Conservation (phyloP, 2,329 filamentous ascomycete genomes). For the Blumeriella jaapii region DNA sequence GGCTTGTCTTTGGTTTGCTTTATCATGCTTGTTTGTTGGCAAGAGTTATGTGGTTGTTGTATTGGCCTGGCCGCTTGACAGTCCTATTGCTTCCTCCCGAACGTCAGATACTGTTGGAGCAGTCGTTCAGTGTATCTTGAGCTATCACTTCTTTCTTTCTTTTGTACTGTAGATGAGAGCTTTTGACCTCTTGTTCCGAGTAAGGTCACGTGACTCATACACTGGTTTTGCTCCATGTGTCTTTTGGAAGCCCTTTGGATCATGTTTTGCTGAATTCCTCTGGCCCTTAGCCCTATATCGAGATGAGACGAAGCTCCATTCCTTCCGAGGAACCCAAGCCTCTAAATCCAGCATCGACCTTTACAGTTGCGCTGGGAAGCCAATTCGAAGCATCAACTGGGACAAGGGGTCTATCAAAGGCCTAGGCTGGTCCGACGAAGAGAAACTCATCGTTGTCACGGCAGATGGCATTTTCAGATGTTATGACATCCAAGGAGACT, state of each 20-base stretch:
- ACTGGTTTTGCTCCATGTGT: neutral
- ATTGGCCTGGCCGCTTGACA: too few relatives aligned
- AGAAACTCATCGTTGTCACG: slow-evolving; percentile 79
- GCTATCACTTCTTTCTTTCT: too few relatives aligned
- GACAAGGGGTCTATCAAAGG: slow-evolving; percentile 80
- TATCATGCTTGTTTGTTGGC: neutral
- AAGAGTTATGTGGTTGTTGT: neutral
- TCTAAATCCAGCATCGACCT: slow-evolving; percentile 82
- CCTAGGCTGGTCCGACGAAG: slow-evolving; percentile 92
- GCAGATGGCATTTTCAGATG: slow-evolving; percentile 84
- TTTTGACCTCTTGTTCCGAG: too few relatives aligned
- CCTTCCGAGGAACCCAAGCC: slow-evolving; percentile 60
- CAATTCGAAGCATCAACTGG: slow-evolving; percentile 79
- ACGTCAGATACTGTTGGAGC: too few relatives aligned
- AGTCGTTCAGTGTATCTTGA: too few relatives aligned
- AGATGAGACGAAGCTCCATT: slow-evolving; percentile 73
- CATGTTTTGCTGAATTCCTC: neutral
- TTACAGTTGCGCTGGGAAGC: slow-evolving; percentile 85
- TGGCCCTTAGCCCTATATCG: slow-evolving; percentile 62
- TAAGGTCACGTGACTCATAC: neutral
- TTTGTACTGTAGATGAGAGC: too few relatives aligned
- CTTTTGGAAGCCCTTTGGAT: neutral
- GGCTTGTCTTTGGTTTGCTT: slow-evolving; percentile 3
- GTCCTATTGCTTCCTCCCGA: too few relatives aligned
- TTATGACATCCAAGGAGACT: slow-evolving; percentile 85